Evolutionary conservation across 306 rosid species (phyloP), one percentile per base, ranked within the genome.

Genomic region (Lagenaria siceraria): DNA sequence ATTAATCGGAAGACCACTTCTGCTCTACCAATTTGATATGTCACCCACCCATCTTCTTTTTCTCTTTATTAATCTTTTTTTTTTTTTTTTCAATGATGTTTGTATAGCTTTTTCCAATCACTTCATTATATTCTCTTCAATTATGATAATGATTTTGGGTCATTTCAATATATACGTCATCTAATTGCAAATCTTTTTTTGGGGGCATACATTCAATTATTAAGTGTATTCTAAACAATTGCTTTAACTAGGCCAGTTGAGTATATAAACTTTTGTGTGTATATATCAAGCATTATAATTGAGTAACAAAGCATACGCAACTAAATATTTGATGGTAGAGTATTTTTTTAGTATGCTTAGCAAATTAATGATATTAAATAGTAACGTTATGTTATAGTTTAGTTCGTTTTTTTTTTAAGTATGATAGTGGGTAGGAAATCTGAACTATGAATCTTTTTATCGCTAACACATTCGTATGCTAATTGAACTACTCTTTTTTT

Each of bases 71-170:
- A 18, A n/a, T n/a, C n/a, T n/a, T n/a, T n/a, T n/a, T n/a, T n/a
- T n/a, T n/a, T 19, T 42, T 69, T 38, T 10, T 27, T 43, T 22
- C 21, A 43, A 71, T 27, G 4, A 27, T 49, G 60, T 22, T 8
- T 27, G n/a, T 48, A 33, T 48, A 48, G 25, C 64, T 36, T 75
- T 75, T 74, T 31, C 63, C 4, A 29, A 40, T 75, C 60, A 72
- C 60, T 72, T 72, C 76, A 72, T 27, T 49, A 27, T 72, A 72
- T 72, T 72, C 76, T 72, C 59, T 48, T 72, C 60, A 72, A 72
- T 72, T 49, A 49, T 72, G 43, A 72, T 48, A 27, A 72, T 72
- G 25, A 72, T 72, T 49, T 72, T 49, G 36, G 33, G 75, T 27
- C 76, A 0, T 48, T 24, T 17, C 76, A 48, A 2, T 21, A 8